These are phyloP conservation scores for Epichloe sibirici DNA, from an alignment of 2,329 filamentous ascomycete species.

Conservation along the genomic window DNA sequence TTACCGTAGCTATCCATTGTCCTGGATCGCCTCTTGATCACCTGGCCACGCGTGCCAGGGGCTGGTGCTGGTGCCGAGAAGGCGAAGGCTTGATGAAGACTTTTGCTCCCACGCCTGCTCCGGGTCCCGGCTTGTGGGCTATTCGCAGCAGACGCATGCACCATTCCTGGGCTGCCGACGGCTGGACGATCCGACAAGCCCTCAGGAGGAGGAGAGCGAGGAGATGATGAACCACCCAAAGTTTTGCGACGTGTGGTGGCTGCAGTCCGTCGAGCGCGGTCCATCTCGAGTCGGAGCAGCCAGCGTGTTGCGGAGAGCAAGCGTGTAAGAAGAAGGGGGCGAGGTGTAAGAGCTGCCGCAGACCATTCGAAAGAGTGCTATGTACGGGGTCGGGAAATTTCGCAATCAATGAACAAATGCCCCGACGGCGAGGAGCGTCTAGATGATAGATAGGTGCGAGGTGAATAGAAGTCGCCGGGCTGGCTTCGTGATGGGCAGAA, in stretches of 20 bases:
- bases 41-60: constrained; percentile 15
- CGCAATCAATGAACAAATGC: constrained; percentile 6
- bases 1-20: constrained; percentile 28
- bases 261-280: constrained; percentile 24
- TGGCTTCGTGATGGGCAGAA: constrained; percentile 2
- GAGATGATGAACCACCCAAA: constrained; percentile 21
- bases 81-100: constrained; percentile 23
- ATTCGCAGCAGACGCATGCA: constrained; percentile 17
- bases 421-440: neutral
- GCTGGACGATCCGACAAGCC: constrained; percentile 16
- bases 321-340: constrained; percentile 9
- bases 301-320: constrained; percentile 9
- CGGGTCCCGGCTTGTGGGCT: constrained; percentile 19
- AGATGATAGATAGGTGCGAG: neutral
- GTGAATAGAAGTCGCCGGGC: neutral
- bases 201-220: constrained; percentile 21
- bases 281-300: constrained; percentile 22
- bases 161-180: constrained; percentile 20
- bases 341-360: constrained; percentile 9
- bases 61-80: constrained; percentile 21
- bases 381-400: neutral
- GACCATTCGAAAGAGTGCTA: neutral
- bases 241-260: constrained; percentile 21
- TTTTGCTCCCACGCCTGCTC: constrained; percentile 22
- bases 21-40: constrained; percentile 30